Conservation (phyloP, 1,139 yeast species). For the Yamadazyma mexicana region DNA sequence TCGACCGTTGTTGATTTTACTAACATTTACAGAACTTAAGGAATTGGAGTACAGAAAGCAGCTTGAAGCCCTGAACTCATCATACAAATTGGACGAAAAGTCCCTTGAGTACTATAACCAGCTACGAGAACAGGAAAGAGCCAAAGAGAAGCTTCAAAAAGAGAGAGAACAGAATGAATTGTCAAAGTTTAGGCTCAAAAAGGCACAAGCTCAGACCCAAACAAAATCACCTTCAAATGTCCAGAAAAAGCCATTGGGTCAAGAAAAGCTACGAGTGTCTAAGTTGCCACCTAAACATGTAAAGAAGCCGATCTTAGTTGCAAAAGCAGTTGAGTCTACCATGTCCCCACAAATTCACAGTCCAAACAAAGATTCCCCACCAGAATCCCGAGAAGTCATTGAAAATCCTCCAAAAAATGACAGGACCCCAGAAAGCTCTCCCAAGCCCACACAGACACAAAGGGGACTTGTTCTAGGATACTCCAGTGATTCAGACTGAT, state of each 20-base stretch:
- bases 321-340: no score
- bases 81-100: conserved; percentile 34
- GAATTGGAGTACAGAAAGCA: conserved; percentile 35
- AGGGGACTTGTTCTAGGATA: conserved; percentile 6
- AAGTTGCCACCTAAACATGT: neutral
- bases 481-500: conserved; percentile 13
- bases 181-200: conserved; percentile 8
- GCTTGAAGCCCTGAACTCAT: conserved; percentile 37
- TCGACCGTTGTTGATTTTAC: neutral
- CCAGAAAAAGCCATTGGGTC: neutral
- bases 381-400: no score
- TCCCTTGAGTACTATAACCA: conserved; percentile 29
- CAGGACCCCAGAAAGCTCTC: neutral
- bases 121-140: conserved; percentile 19
- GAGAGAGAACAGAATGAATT: conserved; percentile 12
- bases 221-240: neutral
- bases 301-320: no score
- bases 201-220: conserved; percentile 9
- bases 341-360: no score
- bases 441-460: neutral
- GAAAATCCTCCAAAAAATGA: neutral
- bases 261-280: neutral
- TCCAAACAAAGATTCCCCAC: no score
- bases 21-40: conserved; percentile 19
- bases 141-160: conserved; percentile 14